Evolutionary conservation across 768 basidiomycete species (phyloP), one percentile per base, ranked within the genome.

Genomic region (Hortiboletus campestris): DNA sequence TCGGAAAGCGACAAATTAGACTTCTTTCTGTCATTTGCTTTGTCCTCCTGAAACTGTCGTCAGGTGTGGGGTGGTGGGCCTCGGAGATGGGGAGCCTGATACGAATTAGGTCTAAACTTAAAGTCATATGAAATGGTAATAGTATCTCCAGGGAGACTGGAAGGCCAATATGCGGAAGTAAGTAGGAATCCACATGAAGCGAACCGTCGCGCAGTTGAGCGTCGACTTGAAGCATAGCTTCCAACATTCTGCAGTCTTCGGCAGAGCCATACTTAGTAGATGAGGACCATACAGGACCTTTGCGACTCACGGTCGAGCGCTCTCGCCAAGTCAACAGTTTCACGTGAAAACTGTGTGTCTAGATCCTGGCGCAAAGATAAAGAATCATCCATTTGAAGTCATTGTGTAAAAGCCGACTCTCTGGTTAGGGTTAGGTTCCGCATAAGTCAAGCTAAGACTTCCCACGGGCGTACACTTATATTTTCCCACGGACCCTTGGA

Each of bases 21-120:
- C 54, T 38, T 19, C 14, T 9, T 34, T n/a, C 31, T 51, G 47
- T 20, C 20, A 22, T 32, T 49, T 36, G 31, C 19, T 20, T 28
- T 36, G 28, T 55, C 49, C 40, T 34, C 25, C 25, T 36, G 35
- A 53, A 36, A 22, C 42, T 28, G 20, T 49, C 44, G 55, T 56
- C 19, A 57, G 19, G n/a, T 17, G 14, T 42, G 35, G 31, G 6
- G 22, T 16, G 28, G 19, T n/a, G 22, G 22, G 40, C 16, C 22
- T 43, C 42, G 20, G 20, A 43, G 42, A 28, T 47, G 49, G 9
- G 5, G 19, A 19, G 31, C 12, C 4, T 9, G 25, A 19, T 3
- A 17, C 32, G 19, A 17, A 31, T 38, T 53, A 14, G 31, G 29
- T 20, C 31, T 25, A 38, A 40, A 51, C 32, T n/a, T 53, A 20